Evolutionary conservation across 805 yeast genomes (phyloP).

Genomic region (Grigorovia yakushimaensis): DNA sequence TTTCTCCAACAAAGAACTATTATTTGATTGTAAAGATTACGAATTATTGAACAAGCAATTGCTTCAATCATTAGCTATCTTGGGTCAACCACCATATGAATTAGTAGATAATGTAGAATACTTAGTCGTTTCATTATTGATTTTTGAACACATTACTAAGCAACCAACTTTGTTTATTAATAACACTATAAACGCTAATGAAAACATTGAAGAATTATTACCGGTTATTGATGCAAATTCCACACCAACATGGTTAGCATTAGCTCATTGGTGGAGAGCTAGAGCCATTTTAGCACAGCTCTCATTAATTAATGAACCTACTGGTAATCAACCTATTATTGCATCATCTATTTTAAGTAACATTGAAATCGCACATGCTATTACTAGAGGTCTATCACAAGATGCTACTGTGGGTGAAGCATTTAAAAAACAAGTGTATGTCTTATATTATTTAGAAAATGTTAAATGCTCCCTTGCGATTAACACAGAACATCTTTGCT

Average conservation of each 20-base stretch:
- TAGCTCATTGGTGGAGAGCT: constrained; percentile 66
- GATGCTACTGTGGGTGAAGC: constrained; percentile 22
- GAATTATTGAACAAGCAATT: constrained; percentile 10
- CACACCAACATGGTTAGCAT: constrained; percentile 33
- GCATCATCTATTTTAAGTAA: constrained; percentile 27
- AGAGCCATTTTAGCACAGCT: constrained; percentile 57
- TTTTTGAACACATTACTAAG: constrained; percentile 34
- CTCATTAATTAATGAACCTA: constrained; percentile 54
- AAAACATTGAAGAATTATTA: constrained; percentile 11
- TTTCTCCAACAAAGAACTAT: constrained; percentile 26
- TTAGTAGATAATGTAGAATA: constrained; percentile 43
- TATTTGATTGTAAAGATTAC: constrained; percentile 10
- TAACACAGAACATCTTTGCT: constrained; percentile 51
- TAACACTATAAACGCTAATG: constrained; percentile 2
- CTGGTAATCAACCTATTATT: constrained; percentile 35
- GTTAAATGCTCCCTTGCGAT: constrained; percentile 57
- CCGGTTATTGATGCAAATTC: constrained; percentile 17
- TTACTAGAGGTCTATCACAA: constrained; percentile 16
- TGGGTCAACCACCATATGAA: constrained; percentile 66
- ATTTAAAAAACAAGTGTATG: constrained; percentile 32
- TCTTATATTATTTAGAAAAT: constrained; percentile 51
- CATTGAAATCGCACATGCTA: constrained; percentile 21
- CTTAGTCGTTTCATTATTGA: constrained; percentile 33
- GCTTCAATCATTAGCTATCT: constrained; percentile 36
- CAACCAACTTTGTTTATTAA: constrained; percentile 25